Evolutionary conservation across 352 stramenopile genomes (phyloP).

Genomic region (Globisporangium heterothallicum): DNA sequence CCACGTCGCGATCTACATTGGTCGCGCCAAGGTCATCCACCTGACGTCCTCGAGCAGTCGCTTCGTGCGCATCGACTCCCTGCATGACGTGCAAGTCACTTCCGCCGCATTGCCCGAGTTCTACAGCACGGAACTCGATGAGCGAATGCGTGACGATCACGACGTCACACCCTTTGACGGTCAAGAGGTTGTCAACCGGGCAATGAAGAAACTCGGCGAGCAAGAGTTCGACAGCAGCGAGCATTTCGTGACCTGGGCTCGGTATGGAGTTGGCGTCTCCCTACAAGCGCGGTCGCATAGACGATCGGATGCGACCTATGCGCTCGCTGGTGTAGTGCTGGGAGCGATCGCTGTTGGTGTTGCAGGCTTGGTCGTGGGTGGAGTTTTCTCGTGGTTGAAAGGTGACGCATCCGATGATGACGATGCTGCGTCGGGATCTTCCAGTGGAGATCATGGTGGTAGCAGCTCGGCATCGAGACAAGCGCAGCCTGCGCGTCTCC

Average conservation of each 20-base stretch:
- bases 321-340: constrained; percentile 51
- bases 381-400: constrained; percentile 45
- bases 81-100: constrained; percentile 32
- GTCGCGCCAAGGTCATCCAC: constrained; percentile 46
- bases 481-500: constrained; percentile 27
- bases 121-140: constrained; percentile 43
- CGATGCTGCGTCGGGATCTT: background rate
- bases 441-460: background rate
- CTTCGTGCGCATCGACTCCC: constrained; percentile 52
- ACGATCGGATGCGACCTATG: too few relatives aligned
- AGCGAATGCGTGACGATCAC: constrained; percentile 40
- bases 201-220: constrained; percentile 44
- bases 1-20: constrained; percentile 54
- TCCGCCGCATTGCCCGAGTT: constrained; percentile 19
- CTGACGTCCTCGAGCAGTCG: constrained; percentile 32
- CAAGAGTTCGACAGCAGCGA: constrained; percentile 58
- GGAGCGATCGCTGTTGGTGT: constrained; percentile 50
- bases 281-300: constrained; percentile 46
- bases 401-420: constrained; percentile 7
- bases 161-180: constrained; percentile 28
- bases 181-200: constrained; percentile 38
- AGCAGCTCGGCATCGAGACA: constrained; percentile 3
- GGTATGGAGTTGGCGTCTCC: constrained; percentile 46
- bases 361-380: constrained; percentile 53
- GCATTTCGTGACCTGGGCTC: constrained; percentile 73